Evolutionary conservation across 2,329 filamentous ascomycete species (phyloP).

Genomic region (Penicillium sp.): DNA sequence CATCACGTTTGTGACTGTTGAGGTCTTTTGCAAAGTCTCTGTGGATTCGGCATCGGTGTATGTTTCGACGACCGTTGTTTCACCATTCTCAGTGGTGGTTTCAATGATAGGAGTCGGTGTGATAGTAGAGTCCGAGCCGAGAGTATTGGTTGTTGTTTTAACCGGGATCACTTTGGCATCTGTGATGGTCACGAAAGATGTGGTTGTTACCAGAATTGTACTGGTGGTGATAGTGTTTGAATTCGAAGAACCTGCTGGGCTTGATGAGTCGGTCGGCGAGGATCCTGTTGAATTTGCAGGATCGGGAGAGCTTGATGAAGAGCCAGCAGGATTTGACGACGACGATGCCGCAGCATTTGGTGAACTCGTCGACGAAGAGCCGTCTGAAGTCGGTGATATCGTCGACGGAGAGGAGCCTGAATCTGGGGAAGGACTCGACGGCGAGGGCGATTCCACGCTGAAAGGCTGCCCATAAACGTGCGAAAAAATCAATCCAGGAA

Average conservation of each 20-base stretch:
- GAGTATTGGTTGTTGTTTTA: not conserved
- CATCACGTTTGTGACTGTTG: constrained; percentile 20
- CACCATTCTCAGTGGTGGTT: not conserved
- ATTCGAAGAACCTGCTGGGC: not conserved
- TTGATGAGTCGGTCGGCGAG: not conserved
- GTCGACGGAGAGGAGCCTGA: constrained; percentile 1
- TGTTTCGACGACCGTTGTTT: constrained; percentile 10
- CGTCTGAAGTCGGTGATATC: not conserved
- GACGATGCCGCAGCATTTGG: too few relatives aligned
- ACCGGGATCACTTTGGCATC: not conserved
- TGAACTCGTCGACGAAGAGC: too few relatives aligned
- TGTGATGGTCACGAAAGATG: not conserved
- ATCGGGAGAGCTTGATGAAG: not conserved
- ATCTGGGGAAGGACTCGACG: not conserved
- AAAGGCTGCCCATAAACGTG: constrained; percentile 41
- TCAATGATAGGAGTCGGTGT: not conserved
- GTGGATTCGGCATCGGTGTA: constrained; percentile 16
- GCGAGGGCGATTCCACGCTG: constrained; percentile 9
- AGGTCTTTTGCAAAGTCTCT: constrained; percentile 13
- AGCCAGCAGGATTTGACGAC: too few relatives aligned
- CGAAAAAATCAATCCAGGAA: constrained; percentile 45
- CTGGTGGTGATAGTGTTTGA: not conserved
- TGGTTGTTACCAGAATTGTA: not conserved
- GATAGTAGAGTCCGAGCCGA: not conserved
- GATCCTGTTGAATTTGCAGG: not conserved